These are phyloP conservation scores for Piloderma croceum DNA, from an alignment of 768 basidiomycete species.

Conservation along the genomic window DNA sequence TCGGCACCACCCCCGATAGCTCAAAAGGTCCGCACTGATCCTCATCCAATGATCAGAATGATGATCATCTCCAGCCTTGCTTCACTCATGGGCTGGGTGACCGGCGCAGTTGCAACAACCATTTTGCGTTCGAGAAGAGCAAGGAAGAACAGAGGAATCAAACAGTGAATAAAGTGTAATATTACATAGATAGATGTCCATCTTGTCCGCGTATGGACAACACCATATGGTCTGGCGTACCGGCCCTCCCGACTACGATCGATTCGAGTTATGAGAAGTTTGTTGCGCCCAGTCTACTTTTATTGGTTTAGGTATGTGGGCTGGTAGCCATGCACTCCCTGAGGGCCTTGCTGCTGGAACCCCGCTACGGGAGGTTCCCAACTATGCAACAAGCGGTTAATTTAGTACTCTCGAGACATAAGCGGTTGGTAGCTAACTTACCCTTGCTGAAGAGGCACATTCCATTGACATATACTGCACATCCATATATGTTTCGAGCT, in stretches of 20 bases:
- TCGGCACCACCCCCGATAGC: too few relatives aligned
- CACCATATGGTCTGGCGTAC: too few relatives aligned
- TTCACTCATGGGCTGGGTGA: constrained; percentile 25
- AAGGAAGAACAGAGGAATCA: too few relatives aligned
- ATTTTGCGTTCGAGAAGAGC: background rate
- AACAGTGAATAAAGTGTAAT: too few relatives aligned
- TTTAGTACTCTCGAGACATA: background rate
- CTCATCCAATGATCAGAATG: too few relatives aligned
- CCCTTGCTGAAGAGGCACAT: constrained; percentile 45
- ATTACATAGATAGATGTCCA: too few relatives aligned
- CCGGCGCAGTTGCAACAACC: constrained; percentile 23
- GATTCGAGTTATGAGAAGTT: too few relatives aligned
- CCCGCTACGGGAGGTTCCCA: constrained; percentile 30
- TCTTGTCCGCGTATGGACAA: too few relatives aligned
- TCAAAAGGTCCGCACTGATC: too few relatives aligned
- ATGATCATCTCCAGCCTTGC: background rate
- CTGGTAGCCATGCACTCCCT: constrained; percentile 34
- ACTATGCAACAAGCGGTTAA: constrained; percentile 18
- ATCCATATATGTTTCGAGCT: constrained; percentile 59
- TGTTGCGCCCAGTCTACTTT: too few relatives aligned
- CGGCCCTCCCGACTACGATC: too few relatives aligned
- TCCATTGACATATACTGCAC: constrained; percentile 69
- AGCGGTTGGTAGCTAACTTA: constrained; percentile 23
- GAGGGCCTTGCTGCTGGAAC: constrained; percentile 18
- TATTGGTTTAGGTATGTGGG: constrained; percentile 17